Conservation (phyloP, 768 basidiomycete genomes). For the Suillus tomentosus region DNA sequence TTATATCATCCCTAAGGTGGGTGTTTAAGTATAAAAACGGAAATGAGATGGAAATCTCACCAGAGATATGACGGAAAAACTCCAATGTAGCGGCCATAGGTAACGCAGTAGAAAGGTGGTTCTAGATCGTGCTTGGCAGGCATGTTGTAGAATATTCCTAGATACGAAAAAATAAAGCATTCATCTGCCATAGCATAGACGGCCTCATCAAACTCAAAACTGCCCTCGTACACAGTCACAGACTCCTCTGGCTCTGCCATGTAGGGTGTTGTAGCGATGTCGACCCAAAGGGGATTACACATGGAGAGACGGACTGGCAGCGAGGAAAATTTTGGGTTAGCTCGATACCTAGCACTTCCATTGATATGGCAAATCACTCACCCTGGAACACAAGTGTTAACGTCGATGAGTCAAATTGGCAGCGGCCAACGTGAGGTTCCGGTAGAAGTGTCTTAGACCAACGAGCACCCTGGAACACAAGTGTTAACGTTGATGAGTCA, state of each 20-base stretch:
- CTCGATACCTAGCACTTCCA: too few relatives aligned
- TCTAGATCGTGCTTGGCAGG: not conserved
- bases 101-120: not conserved
- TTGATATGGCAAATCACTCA: too few relatives aligned
- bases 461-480: too few relatives aligned
- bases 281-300: not conserved
- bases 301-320: not conserved
- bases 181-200: not conserved
- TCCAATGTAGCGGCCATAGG: not conserved
- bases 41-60: not conserved
- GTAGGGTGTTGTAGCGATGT: not conserved
- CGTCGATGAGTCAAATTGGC: too few relatives aligned
- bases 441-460: too few relatives aligned
- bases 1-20: not conserved
- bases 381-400: too few relatives aligned
- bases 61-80: not conserved
- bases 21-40: not conserved
- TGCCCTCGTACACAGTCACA: not conserved
- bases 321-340: not conserved
- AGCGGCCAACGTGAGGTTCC: too few relatives aligned
- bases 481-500: too few relatives aligned
- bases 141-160: not conserved
- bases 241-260: not conserved
- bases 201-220: not conserved
- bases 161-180: not conserved